Evolutionary conservation across 2,329 filamentous ascomycete species (phyloP).

Genomic region (Ophiostoma himal-ulmi): DNA sequence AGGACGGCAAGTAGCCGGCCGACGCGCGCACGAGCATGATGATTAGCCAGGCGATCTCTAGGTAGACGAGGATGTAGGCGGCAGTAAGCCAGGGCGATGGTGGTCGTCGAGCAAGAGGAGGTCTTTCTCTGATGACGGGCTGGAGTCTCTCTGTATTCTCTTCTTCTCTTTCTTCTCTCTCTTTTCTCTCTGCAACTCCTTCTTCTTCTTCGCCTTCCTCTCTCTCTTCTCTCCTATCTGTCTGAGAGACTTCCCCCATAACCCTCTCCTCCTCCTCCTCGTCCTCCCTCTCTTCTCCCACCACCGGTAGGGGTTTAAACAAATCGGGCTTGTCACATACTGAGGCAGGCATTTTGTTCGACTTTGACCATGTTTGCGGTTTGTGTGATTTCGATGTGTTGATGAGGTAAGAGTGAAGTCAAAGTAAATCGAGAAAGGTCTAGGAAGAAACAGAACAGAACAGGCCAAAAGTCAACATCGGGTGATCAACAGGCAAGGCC

Average conservation of each 20-base stretch:
- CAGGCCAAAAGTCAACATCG: constrained; percentile 5
- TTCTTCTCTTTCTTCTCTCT: constrained; percentile 23
- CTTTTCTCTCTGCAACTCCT: background rate
- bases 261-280: constrained; percentile 31
- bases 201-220: background rate
- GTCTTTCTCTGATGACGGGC: background rate
- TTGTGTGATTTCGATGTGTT: background rate
- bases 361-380: constrained; percentile 45
- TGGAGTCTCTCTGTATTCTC: background rate
- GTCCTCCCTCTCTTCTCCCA: constrained; percentile 35
- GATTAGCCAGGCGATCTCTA: constrained; percentile 56
- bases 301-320: constrained; percentile 21
- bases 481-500: background rate
- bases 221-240: background rate
- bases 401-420: constrained; percentile 26
- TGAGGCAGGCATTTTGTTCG: constrained; percentile 57
- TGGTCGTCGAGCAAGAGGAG: constrained; percentile 28
- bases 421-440: background rate
- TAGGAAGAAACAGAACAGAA: background rate
- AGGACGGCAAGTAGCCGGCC: constrained; percentile 22
- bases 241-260: background rate
- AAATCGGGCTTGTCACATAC: constrained; percentile 40
- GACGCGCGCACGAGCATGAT: constrained; percentile 44
- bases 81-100: constrained; percentile 34
- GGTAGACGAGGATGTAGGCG: constrained; percentile 50